Evolutionary conservation across 306 rosid genomes (phyloP).

Genomic region (Cicer chorassanicum): DNA sequence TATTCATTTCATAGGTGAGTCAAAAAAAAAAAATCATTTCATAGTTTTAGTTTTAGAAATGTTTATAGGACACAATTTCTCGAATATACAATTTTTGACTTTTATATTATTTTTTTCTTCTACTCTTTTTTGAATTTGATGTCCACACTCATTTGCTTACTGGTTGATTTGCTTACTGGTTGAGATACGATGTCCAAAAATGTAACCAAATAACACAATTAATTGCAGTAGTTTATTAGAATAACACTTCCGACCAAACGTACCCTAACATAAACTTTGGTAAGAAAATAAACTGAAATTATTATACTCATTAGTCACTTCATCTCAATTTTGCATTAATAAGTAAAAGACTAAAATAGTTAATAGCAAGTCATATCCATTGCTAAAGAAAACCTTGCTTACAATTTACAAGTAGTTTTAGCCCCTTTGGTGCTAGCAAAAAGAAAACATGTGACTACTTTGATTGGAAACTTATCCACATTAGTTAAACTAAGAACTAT

Average conservation of each 20-base stretch:
- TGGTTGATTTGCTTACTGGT: no score
- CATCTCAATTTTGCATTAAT: neutral
- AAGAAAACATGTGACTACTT: neutral
- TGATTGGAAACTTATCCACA: constrained; percentile 1
- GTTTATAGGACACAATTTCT: no score
- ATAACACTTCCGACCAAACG: neutral
- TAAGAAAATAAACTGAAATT: neutral
- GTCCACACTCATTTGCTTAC: no score
- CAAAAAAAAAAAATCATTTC: no score
- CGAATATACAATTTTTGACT: no score
- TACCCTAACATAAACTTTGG: neutral
- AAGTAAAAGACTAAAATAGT: neutral
- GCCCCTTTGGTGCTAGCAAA: neutral
- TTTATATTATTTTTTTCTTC: no score
- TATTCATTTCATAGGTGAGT: neutral
- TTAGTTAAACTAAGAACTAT: constrained; percentile 25
- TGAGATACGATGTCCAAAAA: no score
- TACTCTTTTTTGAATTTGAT: no score
- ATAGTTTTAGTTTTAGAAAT: no score
- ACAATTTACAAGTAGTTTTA: constrained; percentile 31
- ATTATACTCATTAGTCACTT: neutral
- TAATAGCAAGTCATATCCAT: neutral
- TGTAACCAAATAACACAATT: no score
- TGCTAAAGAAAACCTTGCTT: constrained; percentile 18
- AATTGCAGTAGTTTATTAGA: no score